A percentile compares a stretch with the other conserved stretches of the same genome.
These are phyloP conservation scores for Sporothrix pseudoabietina DNA, from an alignment of 2,329 filamentous ascomycete genomes.

Conservation along the genomic window DNA sequence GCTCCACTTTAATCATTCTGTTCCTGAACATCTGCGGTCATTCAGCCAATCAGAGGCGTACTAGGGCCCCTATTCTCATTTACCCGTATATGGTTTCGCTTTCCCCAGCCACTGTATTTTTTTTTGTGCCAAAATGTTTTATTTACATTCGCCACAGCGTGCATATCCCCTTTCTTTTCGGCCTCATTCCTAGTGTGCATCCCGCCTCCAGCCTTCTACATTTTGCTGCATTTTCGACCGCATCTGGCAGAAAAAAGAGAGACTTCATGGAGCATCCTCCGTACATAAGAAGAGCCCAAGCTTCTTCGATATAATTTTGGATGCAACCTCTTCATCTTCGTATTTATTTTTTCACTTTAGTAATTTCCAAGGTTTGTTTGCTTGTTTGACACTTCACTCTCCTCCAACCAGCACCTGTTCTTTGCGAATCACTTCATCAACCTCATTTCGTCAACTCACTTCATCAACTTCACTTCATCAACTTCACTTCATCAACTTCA, in stretches of 20 bases:
- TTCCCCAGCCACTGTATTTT: slow-evolving; percentile 25
- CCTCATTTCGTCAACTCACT: not conserved
- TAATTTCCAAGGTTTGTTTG: slow-evolving; percentile 11
- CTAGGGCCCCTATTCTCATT: not conserved
- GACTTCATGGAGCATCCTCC: not conserved
- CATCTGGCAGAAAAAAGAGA: not conserved
- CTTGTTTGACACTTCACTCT: not conserved
- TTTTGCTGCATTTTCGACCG: slow-evolving; percentile 1
- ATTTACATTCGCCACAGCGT: slow-evolving; percentile 22
- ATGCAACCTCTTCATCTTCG: slow-evolving; percentile 2
- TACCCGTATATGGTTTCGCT: not conserved
- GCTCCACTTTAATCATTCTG: not conserved
- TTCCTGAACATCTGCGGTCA: slow-evolving; percentile 18
- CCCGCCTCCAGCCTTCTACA: slow-evolving; percentile 25
- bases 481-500: too few relatives aligned
- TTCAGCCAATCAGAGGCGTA: slow-evolving; percentile 23
- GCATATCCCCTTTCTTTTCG: not conserved
- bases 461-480: not conserved
- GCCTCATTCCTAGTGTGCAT: not conserved
- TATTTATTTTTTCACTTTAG: slow-evolving; percentile 1
- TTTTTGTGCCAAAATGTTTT: slow-evolving; percentile 19
- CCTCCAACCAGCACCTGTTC: not conserved
- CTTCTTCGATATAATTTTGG: slow-evolving; percentile 13
- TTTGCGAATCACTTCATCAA: not conserved
- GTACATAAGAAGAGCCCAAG: slow-evolving; percentile 23